These are phyloP conservation scores for Debaryomyces fabryi DNA, from an alignment of 1,139 yeast species.

Conservation along the genomic window DNA sequence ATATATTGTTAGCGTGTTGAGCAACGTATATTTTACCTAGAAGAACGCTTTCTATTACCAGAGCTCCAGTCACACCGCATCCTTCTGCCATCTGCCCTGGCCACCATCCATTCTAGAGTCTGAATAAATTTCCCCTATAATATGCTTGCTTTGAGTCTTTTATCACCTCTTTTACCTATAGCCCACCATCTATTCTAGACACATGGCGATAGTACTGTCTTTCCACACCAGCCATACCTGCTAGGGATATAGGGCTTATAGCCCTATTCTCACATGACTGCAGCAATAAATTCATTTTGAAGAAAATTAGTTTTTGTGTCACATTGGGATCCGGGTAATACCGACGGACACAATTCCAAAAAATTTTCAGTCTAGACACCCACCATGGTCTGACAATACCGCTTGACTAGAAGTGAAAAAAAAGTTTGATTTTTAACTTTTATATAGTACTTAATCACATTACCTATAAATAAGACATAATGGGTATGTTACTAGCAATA, in stretches of 20 bases:
- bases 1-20: too few species aligned
- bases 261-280: neutral
- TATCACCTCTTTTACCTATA: too few species aligned
- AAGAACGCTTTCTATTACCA: too few species aligned
- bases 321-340: neutral
- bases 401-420: slow-evolving; percentile 4
- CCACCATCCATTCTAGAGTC: too few species aligned
- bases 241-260: neutral
- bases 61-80: too few species aligned
- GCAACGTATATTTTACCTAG: too few species aligned
- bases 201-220: too few species aligned
- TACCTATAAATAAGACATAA: slow-evolving; percentile 15
- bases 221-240: too few species aligned
- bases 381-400: neutral
- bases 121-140: too few species aligned
- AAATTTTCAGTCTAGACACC: slow-evolving; percentile 9
- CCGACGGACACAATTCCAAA: slow-evolving; percentile 1
- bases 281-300: neutral
- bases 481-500: slow-evolving; percentile 17
- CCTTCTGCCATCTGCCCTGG: too few species aligned
- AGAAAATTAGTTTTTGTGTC: slow-evolving; percentile 1
- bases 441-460: slow-evolving; percentile 8
- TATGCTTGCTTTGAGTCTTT: too few species aligned
- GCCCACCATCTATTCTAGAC: too few species aligned
- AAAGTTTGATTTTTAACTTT: slow-evolving; percentile 4